Conservation (phyloP, 176 grass and related monocot species). For the Oryza nivara region DNA sequence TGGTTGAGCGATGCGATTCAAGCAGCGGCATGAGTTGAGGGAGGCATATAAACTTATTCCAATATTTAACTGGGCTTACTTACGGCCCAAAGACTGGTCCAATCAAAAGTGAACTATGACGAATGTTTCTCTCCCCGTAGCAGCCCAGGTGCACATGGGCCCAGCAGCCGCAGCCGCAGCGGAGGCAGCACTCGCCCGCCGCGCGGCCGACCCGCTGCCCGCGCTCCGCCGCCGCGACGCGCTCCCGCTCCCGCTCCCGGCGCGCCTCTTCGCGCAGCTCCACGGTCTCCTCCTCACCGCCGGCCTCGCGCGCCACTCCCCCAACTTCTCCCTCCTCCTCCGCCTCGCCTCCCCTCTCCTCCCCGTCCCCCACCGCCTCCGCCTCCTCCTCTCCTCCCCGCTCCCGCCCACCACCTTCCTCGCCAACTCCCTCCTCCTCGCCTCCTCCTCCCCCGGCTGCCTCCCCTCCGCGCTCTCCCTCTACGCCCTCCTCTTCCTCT, state of each 20-base stretch:
- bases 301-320: conserved; percentile 55
- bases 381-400: conserved; percentile 37
- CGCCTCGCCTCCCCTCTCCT: not conserved
- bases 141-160: conserved; percentile 20
- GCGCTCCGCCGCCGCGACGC: not conserved
- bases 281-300: conserved; percentile 49
- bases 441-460: conserved; percentile 26
- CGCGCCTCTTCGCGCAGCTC: conserved; percentile 44
- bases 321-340: conserved; percentile 45
- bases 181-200: not conserved
- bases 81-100: too few species aligned
- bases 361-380: not conserved
- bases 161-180: not conserved
- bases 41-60: too few species aligned
- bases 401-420: conserved; percentile 43
- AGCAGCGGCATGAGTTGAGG: too few species aligned
- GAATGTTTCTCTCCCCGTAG: not conserved
- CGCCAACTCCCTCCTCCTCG: conserved; percentile 53
- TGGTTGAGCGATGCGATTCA: too few species aligned
- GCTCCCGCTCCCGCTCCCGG: not conserved
- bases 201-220: conserved; percentile 36
- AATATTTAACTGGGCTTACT: too few species aligned
- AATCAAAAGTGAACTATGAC: too few species aligned
- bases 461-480: conserved; percentile 40
- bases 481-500: conserved; percentile 50